Base-by-base conservation (phyloP, 2,329 filamentous ascomycete genomes). In the Colletotrichum trifolii region DNA sequence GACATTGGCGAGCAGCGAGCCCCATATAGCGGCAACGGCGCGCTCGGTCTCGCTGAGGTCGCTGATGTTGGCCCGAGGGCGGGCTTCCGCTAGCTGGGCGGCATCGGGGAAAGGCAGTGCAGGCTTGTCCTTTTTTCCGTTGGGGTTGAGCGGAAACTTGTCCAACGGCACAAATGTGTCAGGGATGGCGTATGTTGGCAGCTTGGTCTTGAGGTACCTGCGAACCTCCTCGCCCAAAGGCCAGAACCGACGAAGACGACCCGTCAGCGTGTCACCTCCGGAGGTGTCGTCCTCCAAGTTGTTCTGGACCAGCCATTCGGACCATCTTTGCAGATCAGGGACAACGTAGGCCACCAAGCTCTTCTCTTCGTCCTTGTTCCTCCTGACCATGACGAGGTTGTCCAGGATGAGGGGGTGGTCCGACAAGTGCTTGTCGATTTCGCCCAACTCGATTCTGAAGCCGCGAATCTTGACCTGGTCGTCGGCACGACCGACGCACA, bases 391-490 rank as follows among this genome's bases (percentile, higher is more conserved):
- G 0, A 95, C 98, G 70, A 47, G 10, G 49, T 47, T 47, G 15
- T 60, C 54, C 12, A 45, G 54, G 15, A 63, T 48, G 15, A 56
- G 35, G 11, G 54, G 39, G 35, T 50, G 46, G 25, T 46, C 49
- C 12, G 40, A 47, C 13, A 58, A 8, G 17, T 52, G 17, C 6
- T n/a, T 5, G 9, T 40, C 25, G 6, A 98, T 97, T 70, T 98
- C 96, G 68, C 91, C 91, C 49, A 98, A 88, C 79, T 99, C 96
- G 70, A 99, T 97, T 67, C 95, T 87, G 84, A 97, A 98, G 1
- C 95, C 95, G 66, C 96, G 91, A 69, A 98, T 95, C 83, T 98
- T 99, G 81, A 97, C 92, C 75, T 98, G 95, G 70, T 91, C 87
- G 73, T 98, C 95, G 33, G 89, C 89, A 64, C 96, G 86, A 25